Evolutionary conservation across 169 alveolate species (phyloP), one percentile per base, ranked within the genome.

Genomic region (Besnoitia besnoiti): DNA sequence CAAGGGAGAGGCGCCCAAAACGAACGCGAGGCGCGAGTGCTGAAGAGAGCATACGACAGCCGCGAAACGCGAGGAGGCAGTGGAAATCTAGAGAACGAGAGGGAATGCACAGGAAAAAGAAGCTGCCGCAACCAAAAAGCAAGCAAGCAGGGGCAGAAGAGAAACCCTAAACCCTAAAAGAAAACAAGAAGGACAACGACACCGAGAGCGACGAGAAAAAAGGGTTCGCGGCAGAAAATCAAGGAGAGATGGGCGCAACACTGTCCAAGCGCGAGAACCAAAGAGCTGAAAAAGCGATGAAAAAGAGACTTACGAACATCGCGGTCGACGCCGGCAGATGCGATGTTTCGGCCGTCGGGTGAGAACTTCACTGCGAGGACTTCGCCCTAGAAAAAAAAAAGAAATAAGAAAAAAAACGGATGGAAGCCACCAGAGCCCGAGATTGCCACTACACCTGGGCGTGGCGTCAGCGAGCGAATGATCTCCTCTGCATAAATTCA

Each of bases 241-340:
- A 44, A 30, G 37, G 21, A 42, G 85, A 42, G 0, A 12, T 21
- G n/a, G 12, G 62, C 62, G n/a, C 21, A 12, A 16, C 21, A 12
- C 62, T 21, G n/a, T 21, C 21, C 33, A 42, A 33, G 21, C 80
- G 39, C 80, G 16, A n/a, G n/a, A n/a, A n/a, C 10, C 0, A 33
- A n/a, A 85, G 37, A 50, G 59, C 24, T 12, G 37, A 8, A 35
- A 59, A 37, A 46, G 47, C 62, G 46, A 27, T 85, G 77, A 89
- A 90, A 77, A 24, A 14, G 49, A 42, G 10, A 7, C 94, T 33
- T 91, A 91, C 94, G 85, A 55, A 96, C 92, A 75, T 82, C 80
- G 80, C 92, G 94, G 94, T 97, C 98, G 51, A 95, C 95, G 73
- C 97, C 95, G 44, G 97, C 96, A 0, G 98, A 95, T 35, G 98